Conservation (phyloP, 805 yeast species). For the Yarrowia deformans region DNA sequence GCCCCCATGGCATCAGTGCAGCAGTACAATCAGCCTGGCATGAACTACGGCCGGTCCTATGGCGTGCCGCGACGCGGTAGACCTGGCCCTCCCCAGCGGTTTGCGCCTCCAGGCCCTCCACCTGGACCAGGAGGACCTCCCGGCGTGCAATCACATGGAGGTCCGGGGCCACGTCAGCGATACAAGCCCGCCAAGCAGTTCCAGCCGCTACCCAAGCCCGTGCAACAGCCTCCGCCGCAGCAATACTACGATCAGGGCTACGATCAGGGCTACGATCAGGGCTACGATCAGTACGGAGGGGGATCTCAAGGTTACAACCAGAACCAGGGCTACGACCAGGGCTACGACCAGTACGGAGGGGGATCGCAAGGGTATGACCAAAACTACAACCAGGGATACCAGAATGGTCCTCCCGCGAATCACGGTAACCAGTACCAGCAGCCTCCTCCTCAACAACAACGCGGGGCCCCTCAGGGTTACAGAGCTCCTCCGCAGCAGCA, state of each 20-base stretch:
- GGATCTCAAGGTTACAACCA: not conserved
- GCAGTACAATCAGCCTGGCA: conserved; percentile 31
- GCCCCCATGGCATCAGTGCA: conserved; percentile 31
- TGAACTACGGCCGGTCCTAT: conserved; percentile 33
- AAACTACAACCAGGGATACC: not conserved
- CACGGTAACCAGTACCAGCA: not conserved
- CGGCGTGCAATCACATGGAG: conserved; percentile 19
- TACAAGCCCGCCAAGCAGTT: conserved; percentile 31
- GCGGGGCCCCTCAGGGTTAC: not conserved
- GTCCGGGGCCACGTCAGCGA: conserved; percentile 30
- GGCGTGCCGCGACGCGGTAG: conserved; percentile 36
- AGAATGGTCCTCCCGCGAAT: not conserved
- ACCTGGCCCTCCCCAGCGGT: conserved; percentile 18
- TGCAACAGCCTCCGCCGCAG: conserved; percentile 10
- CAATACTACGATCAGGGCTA: conserved; percentile 21
- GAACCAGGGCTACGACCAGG: conserved; percentile 11
- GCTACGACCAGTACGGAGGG: conserved; percentile 41
- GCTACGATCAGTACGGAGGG: conserved; percentile 21
- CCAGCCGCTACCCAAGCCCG: conserved; percentile 13
- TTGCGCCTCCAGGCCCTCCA: conserved; percentile 18
- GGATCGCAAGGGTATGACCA: not conserved
- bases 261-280: conserved; percentile 32
- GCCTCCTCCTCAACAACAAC: conserved; percentile 3
- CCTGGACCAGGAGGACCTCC: conserved; percentile 8
- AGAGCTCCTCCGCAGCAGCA: not conserved